Base-by-base conservation (phyloP, 2,329 filamentous ascomycete species). In the Tolypocladium pustulatum region DNA sequence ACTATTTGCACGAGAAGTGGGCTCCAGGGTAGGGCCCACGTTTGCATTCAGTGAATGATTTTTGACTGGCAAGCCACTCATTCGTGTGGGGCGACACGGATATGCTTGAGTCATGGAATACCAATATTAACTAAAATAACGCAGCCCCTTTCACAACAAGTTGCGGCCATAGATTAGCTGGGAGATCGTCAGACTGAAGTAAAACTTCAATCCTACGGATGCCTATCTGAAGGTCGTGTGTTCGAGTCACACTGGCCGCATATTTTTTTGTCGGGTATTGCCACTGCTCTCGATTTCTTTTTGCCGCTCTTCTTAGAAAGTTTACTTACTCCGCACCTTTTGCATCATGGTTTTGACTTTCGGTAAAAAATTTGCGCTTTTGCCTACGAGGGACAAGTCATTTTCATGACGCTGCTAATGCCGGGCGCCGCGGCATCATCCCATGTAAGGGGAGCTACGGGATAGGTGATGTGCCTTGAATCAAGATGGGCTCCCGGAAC, bases 191-290 rank as follows among this genome's bases (percentile, higher is more conserved):
- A 66, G 65, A 66, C 65, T 65, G 64, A 66, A 66, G 65, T 60
- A 7, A 54, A 65, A 65, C 64, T 65, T 66, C 65, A 66, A 64
- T 66, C 64, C 63, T 63, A 63, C 63, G 65, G 63, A 64, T 63
- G 54, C 63, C 61, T 66, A 66, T 66, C 65, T 67, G 65, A 67
- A 67, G 65, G 65, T 66, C 65, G 65, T 67, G 65, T 67, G 65
- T 67, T 67, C 65, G 65, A 67, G 65, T 65, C 65, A 67, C 65
- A 67, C 65, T 66, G 65, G 62, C 63, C 64, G 64, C 65, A 67
- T 34, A 52, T 22, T 60, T 65, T 65, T 65, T 64, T 64, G 63
- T 12, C 10, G 20, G 49, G 20, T 9, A 0, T n/a, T 41, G 20
- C 20, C 7, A 41, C 20, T 9, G 17, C 7, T 20, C 17, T n/a